These are phyloP conservation scores for Phytophthora capsici DNA, from an alignment of 352 stramenopile species.

Conservation along the genomic window DNA sequence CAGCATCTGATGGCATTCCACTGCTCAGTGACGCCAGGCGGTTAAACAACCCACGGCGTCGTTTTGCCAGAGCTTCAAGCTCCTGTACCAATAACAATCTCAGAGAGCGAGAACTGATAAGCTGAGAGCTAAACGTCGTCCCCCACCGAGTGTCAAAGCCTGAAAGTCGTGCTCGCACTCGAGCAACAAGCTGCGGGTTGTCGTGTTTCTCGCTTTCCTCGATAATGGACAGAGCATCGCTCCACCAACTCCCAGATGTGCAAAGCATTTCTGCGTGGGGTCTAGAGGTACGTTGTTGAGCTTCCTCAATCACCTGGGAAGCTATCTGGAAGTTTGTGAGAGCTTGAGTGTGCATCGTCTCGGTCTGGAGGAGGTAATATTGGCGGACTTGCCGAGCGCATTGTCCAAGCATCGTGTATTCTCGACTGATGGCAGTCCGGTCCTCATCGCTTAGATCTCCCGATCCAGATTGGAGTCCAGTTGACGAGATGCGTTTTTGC, in stretches of 20 bases:
- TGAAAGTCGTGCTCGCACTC: conserved; percentile 52
- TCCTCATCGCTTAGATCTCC: not conserved
- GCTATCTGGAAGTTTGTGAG: conserved; percentile 27
- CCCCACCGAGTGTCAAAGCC: conserved; percentile 58
- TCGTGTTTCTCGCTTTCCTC: conserved; percentile 28
- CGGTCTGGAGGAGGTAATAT: conserved; percentile 58
- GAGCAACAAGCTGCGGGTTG: conserved; percentile 40
- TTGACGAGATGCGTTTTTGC: conserved; percentile 29
- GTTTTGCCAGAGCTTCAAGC: conserved; percentile 48
- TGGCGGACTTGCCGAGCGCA: conserved; percentile 40
- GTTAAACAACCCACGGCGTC: conserved; percentile 35
- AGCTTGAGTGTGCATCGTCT: conserved; percentile 37
- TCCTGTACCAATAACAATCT: conserved; percentile 61
- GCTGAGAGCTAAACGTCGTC: conserved; percentile 47
- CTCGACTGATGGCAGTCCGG: conserved; percentile 30
- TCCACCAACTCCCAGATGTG: conserved; percentile 54
- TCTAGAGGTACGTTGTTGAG: not conserved
- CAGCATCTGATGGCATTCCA: conserved; percentile 38
- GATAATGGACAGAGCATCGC: conserved; percentile 44
- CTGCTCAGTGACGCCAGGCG: conserved; percentile 55
- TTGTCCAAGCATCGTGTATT: conserved; percentile 46
- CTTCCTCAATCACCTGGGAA: conserved; percentile 13
- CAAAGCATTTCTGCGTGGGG: conserved; percentile 40
- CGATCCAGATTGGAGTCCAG: conserved; percentile 14
- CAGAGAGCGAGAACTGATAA: conserved; percentile 54